Conservation (phyloP, 345 rosid genomes). For the Zanthoxylum bungeanum region DNA sequence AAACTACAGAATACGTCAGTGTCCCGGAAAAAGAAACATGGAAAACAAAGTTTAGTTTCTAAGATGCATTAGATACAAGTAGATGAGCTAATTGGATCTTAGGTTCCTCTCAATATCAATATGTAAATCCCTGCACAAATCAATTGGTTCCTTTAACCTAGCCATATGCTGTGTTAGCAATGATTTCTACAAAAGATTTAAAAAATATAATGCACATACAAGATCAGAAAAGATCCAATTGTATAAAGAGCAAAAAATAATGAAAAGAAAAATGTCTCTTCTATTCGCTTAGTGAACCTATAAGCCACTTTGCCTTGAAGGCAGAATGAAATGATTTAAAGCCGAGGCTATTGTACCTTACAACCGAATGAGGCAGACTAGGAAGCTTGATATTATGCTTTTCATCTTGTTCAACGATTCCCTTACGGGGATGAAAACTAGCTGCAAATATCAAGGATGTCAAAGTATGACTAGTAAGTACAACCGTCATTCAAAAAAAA, state of each 20-base stretch:
- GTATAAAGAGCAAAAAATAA: neutral
- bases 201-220: neutral
- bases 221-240: constrained; percentile 3
- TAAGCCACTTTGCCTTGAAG: neutral
- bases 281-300: neutral
- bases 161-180: neutral
- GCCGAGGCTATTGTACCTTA: constrained; percentile 31
- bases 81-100: neutral
- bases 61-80: neutral
- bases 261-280: neutral
- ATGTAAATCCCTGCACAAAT: neutral
- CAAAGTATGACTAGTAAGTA: constrained; percentile 22
- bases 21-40: neutral
- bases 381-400: constrained; percentile 26
- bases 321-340: neutral
- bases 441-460: constrained; percentile 42
- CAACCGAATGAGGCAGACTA: constrained; percentile 22
- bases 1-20: neutral
- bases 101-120: neutral
- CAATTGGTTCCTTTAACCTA: neutral
- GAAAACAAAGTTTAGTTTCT: neutral
- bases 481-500: too few relatives aligned
- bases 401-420: constrained; percentile 34
- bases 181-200: neutral
- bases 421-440: constrained; percentile 39